Evolutionary conservation across 192 early-diverging fungal species (phyloP).

Genomic region (Coemansia sp.): DNA sequence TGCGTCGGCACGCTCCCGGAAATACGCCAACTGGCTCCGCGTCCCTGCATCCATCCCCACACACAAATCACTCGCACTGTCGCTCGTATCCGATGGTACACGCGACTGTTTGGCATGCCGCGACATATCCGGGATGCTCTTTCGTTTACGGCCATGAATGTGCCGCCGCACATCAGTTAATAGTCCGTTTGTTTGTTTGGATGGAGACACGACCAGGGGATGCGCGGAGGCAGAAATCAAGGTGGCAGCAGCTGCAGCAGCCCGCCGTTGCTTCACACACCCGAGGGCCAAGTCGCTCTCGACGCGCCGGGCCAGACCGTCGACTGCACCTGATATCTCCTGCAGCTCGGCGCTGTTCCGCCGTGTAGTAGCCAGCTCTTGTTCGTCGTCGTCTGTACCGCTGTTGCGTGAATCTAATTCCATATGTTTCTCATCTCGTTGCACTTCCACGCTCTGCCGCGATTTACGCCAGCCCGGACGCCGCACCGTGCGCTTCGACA

Average conservation of each 20-base stretch:
- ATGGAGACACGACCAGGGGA: not conserved
- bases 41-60: conserved; percentile 15
- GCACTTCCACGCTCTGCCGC: not conserved
- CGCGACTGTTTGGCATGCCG: conserved; percentile 45
- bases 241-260: conserved; percentile 29
- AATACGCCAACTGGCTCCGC: conserved; percentile 8
- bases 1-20: conserved; percentile 10
- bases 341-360: conserved; percentile 7
- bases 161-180: not conserved
- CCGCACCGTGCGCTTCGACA: conserved; percentile 6
- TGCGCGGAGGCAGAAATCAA: conserved; percentile 20
- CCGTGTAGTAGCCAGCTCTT: conserved; percentile 4
- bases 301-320: conserved; percentile 41
- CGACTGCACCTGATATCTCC: conserved; percentile 25
- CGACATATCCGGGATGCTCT: conserved; percentile 52
- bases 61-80: not conserved
- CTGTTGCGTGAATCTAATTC: conserved; percentile 4
- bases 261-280: conserved; percentile 33
- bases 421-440: not conserved
- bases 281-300: conserved; percentile 28
- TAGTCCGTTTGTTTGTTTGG: not conserved
- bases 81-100: conserved; percentile 24
- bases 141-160: conserved; percentile 42
- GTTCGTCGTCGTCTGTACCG: conserved; percentile 6
- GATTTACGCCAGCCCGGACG: not conserved